A percentile compares a stretch with the other conserved stretches of the same genome.
These are phyloP conservation scores for Desmodesmus armatus DNA, from an alignment of 139 green algal species.

Conservation along the genomic window DNA sequence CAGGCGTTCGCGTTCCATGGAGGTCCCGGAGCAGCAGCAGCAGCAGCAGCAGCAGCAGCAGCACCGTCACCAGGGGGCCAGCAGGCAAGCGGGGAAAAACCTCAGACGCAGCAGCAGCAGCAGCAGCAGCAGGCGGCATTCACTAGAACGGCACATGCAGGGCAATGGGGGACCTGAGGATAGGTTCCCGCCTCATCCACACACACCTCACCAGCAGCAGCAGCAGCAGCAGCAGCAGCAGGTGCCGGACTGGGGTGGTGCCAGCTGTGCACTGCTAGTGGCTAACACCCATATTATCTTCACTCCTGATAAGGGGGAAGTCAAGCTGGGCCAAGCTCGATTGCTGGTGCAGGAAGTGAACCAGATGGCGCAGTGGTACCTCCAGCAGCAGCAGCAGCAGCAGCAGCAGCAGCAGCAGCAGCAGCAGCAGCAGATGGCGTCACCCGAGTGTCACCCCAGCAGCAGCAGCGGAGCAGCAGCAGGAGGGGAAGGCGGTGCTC, in stretches of 20 bases:
- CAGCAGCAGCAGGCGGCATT: constrained; percentile 5
- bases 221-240: constrained; percentile 11
- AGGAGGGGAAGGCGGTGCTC: neutral
- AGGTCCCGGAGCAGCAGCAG: neutral
- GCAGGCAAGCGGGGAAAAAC: constrained; percentile 9
- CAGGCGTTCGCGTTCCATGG: too few relatives aligned
- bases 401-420: constrained; percentile 25
- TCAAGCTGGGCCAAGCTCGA: constrained; percentile 83
- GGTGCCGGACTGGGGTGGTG: constrained; percentile 1
- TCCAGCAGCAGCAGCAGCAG: neutral
- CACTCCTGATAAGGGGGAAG: constrained; percentile 84
- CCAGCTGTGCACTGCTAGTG: constrained; percentile 64
- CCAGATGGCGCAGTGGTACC: constrained; percentile 37
- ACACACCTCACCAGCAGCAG: neutral
- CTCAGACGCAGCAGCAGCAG: neutral
- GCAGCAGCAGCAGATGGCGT: neutral
- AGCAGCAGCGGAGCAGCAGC: constrained; percentile 2
- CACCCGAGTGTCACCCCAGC: too few relatives aligned
- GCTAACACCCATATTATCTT: constrained; percentile 92
- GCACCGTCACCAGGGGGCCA: too few relatives aligned
- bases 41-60: neutral
- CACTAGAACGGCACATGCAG: neutral
- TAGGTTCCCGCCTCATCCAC: neutral
- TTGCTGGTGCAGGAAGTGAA: constrained; percentile 55
- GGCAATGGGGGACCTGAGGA: too few relatives aligned